A percentile compares a stretch with the other conserved stretches of the same genome.
These are phyloP conservation scores for Gyrodon lividus DNA, from an alignment of 768 basidiomycete genomes.

Conservation along the genomic window DNA sequence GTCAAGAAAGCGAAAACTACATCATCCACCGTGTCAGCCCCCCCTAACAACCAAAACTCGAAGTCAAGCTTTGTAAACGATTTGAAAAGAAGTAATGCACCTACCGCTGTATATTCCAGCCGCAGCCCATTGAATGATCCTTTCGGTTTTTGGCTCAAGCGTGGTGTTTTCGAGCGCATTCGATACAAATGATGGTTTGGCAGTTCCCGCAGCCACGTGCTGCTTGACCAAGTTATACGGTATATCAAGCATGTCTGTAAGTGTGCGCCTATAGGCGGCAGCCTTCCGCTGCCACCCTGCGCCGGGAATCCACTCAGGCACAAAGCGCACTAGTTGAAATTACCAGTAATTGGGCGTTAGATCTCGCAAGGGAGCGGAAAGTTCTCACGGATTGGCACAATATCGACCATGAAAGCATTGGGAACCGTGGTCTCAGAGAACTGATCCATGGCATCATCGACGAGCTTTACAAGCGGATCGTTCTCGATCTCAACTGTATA, in stretches of 20 bases:
- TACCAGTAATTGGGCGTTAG: conserved; percentile 21
- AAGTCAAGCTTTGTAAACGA: background rate
- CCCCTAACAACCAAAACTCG: conserved; percentile 8
- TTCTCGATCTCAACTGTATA: conserved; percentile 21
- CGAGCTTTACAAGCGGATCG: conserved; percentile 25
- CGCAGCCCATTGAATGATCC: background rate
- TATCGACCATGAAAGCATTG: conserved; percentile 45
- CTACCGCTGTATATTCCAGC: background rate
- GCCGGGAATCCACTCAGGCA: conserved; percentile 49
- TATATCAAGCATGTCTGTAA: conserved; percentile 40
- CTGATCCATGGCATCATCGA: conserved; percentile 24
- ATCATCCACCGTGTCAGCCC: conserved; percentile 19
- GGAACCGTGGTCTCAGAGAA: conserved; percentile 34
- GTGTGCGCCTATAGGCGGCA: conserved; percentile 40
- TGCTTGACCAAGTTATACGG: conserved; percentile 24
- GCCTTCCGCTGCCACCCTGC: conserved; percentile 45
- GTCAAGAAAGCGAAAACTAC: background rate
- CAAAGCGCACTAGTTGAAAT: conserved; percentile 38
- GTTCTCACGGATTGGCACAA: conserved; percentile 35
- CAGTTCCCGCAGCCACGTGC: background rate
- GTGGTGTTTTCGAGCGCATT: background rate
- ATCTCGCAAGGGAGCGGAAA: conserved; percentile 27
- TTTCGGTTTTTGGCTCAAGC: background rate
- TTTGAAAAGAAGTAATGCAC: background rate
- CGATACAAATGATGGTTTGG: background rate